These are phyloP conservation scores for Trichoderma asperelloides DNA, from an alignment of 495 filamentous ascomycete species.

Conservation along the genomic window DNA sequence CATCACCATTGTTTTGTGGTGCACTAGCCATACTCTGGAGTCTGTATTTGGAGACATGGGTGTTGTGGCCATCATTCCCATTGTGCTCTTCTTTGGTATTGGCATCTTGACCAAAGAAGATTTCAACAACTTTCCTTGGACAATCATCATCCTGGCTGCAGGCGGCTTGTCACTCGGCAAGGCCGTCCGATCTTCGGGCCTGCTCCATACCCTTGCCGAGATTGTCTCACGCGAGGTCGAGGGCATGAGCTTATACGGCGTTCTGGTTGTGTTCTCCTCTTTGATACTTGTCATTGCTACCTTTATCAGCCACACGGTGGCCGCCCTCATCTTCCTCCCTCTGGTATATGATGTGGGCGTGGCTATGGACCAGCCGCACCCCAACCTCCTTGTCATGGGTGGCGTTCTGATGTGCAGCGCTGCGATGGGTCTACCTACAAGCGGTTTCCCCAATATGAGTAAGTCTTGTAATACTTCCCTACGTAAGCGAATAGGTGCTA, in stretches of 20 bases:
- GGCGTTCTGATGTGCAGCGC: constrained; percentile 56
- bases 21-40: constrained; percentile 81
- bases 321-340: constrained; percentile 88
- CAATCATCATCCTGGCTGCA: constrained; percentile 96
- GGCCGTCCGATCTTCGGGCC: constrained; percentile 83
- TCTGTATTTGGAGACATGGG: constrained; percentile 93
- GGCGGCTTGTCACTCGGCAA: constrained; percentile 90
- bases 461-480: constrained; percentile 32
- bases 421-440: constrained; percentile 86
- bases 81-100: constrained; percentile 92
- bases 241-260: constrained; percentile 74
- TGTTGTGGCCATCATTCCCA: constrained; percentile 90
- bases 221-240: constrained; percentile 64
- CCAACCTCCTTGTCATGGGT: constrained; percentile 88
- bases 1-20: constrained; percentile 87
- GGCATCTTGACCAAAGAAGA: constrained; percentile 98
- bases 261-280: constrained; percentile 75
- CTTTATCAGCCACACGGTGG: constrained; percentile 97
- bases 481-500: constrained; percentile 16
- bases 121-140: constrained; percentile 99
- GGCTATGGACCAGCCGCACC: constrained; percentile 78
- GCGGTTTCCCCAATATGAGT: constrained; percentile 99
- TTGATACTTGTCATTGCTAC: constrained; percentile 91
- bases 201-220: constrained; percentile 81
- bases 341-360: constrained; percentile 79